Evolutionary conservation across 169 alveolate genomes (phyloP).

Genomic region (Blepharisma undulans): DNA sequence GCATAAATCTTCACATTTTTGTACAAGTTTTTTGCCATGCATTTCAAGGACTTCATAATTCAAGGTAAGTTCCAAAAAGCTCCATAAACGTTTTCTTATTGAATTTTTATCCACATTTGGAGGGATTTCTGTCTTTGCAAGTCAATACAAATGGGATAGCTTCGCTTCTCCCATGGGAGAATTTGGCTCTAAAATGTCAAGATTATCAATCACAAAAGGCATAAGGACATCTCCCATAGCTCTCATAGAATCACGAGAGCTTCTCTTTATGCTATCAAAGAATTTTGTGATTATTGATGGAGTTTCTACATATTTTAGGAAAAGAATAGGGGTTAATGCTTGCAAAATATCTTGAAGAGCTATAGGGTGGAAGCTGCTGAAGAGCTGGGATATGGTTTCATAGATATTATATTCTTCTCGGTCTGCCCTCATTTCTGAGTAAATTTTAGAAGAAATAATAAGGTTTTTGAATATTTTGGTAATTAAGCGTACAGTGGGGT

Average conservation of each 20-base stretch:
- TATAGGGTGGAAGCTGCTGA: slow-evolving; percentile 3
- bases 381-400: slow-evolving; percentile 24
- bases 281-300: not conserved
- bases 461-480: slow-evolving; percentile 33
- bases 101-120: not conserved
- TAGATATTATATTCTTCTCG: slow-evolving; percentile 4
- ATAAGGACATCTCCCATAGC: slow-evolving; percentile 1
- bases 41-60: slow-evolving; percentile 12
- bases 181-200: slow-evolving; percentile 32
- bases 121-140: not conserved
- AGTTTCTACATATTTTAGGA: slow-evolving; percentile 18
- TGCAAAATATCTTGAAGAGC: slow-evolving; percentile 23
- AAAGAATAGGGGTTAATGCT: slow-evolving; percentile 14
- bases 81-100: not conserved
- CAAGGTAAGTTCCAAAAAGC: not conserved
- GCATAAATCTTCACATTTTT: slow-evolving; percentile 38
- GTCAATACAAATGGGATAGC: not conserved
- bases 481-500: not conserved
- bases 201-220: slow-evolving; percentile 24
- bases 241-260: not conserved
- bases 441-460: slow-evolving; percentile 15
- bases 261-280: slow-evolving; percentile 3
- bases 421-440: not conserved
- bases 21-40: slow-evolving; percentile 28
- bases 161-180: slow-evolving; percentile 7